Percentiles rank a stretch among this genome's conserved stretches.
Evolutionary conservation across 1,139 yeast genomes (phyloP).

Genomic region (Debaryomyces sp.): DNA sequence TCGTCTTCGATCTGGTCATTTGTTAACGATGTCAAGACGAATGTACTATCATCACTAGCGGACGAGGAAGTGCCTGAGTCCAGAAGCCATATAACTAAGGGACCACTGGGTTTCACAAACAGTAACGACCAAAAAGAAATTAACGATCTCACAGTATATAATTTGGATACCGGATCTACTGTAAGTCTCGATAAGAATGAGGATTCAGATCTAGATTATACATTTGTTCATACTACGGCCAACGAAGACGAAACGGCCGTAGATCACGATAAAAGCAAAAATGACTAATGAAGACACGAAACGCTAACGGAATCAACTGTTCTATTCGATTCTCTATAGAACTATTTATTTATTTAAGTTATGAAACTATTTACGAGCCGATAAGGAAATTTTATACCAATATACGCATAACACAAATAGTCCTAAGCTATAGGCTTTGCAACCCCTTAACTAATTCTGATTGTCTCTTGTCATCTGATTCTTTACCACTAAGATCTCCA

Average conservation of each 20-base stretch:
- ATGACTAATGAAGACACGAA: neutral
- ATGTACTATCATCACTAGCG: slow-evolving; percentile 38
- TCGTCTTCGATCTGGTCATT: slow-evolving; percentile 50
- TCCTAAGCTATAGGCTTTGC: slow-evolving; percentile 27
- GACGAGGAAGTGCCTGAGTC: slow-evolving; percentile 24
- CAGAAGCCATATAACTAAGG: neutral
- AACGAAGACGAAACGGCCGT: slow-evolving; percentile 10
- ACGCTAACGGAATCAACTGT: neutral
- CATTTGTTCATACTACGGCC: slow-evolving; percentile 8
- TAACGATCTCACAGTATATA: slow-evolving; percentile 20
- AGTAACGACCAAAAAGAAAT: neutral
- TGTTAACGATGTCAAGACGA: slow-evolving; percentile 45
- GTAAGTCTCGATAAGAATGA: slow-evolving; percentile 18
- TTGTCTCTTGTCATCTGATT: slow-evolving; percentile 46
- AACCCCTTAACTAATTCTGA: slow-evolving; percentile 54
- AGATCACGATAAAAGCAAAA: neutral
- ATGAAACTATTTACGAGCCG: slow-evolving; percentile 2
- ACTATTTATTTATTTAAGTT: slow-evolving; percentile 1
- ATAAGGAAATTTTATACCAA: neutral
- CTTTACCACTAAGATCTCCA: slow-evolving; percentile 42
- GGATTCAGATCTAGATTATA: neutral
- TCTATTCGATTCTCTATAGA: neutral
- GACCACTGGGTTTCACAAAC: neutral
- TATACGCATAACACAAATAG: neutral
- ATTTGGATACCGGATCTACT: slow-evolving; percentile 33